Conservation (phyloP, 2,329 filamentous ascomycete genomes). For the Trichoderma sp. region DNA sequence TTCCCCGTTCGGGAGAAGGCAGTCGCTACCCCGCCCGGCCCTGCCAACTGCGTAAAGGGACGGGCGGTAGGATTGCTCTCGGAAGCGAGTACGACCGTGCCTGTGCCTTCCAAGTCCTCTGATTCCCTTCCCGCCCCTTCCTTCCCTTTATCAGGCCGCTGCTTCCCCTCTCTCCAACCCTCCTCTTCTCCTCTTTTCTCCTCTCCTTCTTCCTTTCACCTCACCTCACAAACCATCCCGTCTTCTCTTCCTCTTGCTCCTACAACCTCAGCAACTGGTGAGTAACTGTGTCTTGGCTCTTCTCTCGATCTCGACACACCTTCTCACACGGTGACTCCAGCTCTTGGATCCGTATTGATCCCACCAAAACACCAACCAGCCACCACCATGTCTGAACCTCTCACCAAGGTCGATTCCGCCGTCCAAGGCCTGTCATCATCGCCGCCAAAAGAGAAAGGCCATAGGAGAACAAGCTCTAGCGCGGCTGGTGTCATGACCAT, state of each 20-base stretch:
- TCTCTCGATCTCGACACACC: background rate
- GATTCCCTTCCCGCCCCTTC: constrained; percentile 5
- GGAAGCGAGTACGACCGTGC: constrained; percentile 22
- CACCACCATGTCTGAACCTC: constrained; percentile 52
- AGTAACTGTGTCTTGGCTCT: background rate
- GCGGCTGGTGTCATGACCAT: constrained; percentile 72
- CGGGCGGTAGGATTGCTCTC: constrained; percentile 22
- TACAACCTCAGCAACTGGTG: constrained; percentile 1
- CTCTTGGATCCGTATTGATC: constrained; percentile 6
- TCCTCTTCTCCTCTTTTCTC: constrained; percentile 34
- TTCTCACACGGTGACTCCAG: constrained; percentile 11
- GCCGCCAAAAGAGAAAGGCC: constrained; percentile 65
- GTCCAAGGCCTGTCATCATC: constrained; percentile 75
- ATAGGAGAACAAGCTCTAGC: constrained; percentile 73
- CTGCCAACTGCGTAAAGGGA: constrained; percentile 37
- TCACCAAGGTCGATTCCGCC: constrained; percentile 90
- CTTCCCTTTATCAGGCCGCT: constrained; percentile 40
- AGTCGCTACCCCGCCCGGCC: constrained; percentile 48
- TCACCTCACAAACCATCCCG: constrained; percentile 36
- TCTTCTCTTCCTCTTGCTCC: background rate
- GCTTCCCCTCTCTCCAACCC: constrained; percentile 34
- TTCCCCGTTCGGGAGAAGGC: constrained; percentile 20
- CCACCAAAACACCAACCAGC: constrained; percentile 32
- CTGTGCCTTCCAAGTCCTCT: background rate
- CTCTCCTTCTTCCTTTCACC: constrained; percentile 20